phyloP scores from a whole-genome alignment of 176 grass and related monocot species.

The Hsuehochloa calcarea region DNA sequence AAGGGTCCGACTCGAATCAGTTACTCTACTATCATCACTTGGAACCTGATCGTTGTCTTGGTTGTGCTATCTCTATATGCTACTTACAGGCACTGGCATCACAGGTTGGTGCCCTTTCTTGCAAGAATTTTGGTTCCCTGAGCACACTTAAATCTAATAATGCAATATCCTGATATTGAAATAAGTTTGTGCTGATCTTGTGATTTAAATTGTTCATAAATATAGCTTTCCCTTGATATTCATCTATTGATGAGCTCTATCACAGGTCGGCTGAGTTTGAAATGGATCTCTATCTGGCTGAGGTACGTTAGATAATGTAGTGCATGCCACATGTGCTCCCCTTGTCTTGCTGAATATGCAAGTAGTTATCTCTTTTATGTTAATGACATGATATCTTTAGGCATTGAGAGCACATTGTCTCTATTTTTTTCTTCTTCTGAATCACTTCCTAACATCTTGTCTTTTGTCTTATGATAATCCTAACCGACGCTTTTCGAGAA shows the following conservation, averaged over 20 bases:
- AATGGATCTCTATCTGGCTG: slow-evolving; percentile 28
- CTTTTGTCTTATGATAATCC: not conserved
- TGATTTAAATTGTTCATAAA: not conserved
- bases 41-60: slow-evolving; percentile 59
- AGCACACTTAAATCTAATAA: slow-evolving; percentile 1
- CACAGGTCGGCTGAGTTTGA: slow-evolving; percentile 36
- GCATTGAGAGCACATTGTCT: not conserved
- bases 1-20: slow-evolving; percentile 60
- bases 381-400: not conserved
- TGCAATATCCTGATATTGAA: not conserved
- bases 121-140: not conserved
- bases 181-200: not conserved
- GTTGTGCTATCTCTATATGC: slow-evolving; percentile 62
- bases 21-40: slow-evolving; percentile 54
- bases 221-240: not conserved
- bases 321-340: not conserved
- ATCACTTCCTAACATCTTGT: not conserved
- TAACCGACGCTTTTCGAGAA: not conserved
- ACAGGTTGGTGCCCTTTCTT: slow-evolving; percentile 42
- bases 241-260: slow-evolving; percentile 18
- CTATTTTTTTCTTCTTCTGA: not conserved
- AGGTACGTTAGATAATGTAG: slow-evolving; percentile 31
- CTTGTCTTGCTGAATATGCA: slow-evolving; percentile 21
- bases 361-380: not conserved
- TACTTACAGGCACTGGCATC: slow-evolving; percentile 57